A percentile compares a stretch with the other conserved stretches of the same genome.
Conservation (phyloP, 75 land plant genomes). For the Sequoia sempervirens region DNA sequence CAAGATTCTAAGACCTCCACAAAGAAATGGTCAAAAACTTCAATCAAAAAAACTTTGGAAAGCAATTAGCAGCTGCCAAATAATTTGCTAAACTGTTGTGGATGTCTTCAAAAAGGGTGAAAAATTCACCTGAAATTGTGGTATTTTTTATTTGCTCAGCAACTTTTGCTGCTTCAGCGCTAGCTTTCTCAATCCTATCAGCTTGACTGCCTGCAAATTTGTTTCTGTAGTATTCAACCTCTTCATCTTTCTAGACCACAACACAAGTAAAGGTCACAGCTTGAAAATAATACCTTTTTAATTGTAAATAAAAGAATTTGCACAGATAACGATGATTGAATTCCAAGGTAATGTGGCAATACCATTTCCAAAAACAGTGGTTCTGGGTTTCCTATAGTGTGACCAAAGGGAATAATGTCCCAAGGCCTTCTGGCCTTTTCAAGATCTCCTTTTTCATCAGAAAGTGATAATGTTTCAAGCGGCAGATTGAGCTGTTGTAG, state of each 20-base stretch:
- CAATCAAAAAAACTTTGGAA: not conserved
- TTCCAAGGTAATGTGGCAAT: slow-evolving; percentile 27
- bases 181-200: slow-evolving; percentile 59
- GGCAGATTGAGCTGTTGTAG: slow-evolving; percentile 72
- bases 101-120: not conserved
- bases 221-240: slow-evolving; percentile 51
- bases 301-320: not conserved
- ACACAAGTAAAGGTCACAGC: not conserved
- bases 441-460: slow-evolving; percentile 63
- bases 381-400: slow-evolving; percentile 78
- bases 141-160: slow-evolving; percentile 46
- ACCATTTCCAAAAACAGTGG: slow-evolving; percentile 94
- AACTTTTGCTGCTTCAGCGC: slow-evolving; percentile 43
- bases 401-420: slow-evolving; percentile 76
- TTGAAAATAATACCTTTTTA: not conserved
- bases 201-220: slow-evolving; percentile 96
- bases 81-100: not conserved
- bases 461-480: slow-evolving; percentile 44
- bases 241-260: slow-evolving; percentile 78
- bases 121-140: slow-evolving; percentile 43
- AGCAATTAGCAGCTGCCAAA: not conserved
- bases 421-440: slow-evolving; percentile 55
- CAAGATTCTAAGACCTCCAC: not conserved
- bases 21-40: not conserved
- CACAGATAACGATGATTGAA: not conserved